Conservation (phyloP, 148 eudicot species). For the Fagopyrum tataricum region DNA sequence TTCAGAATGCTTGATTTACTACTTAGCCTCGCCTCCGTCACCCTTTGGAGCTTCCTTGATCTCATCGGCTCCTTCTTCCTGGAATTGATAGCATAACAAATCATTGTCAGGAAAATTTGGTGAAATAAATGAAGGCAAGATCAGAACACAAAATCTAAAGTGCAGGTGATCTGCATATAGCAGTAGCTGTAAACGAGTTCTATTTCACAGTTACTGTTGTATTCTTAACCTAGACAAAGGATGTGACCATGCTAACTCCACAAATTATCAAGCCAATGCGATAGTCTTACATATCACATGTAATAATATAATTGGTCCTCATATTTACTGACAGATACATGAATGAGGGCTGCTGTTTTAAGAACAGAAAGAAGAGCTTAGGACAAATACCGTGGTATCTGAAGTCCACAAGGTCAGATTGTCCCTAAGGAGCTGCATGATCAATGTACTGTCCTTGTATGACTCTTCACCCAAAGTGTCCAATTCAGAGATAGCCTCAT, state of each 20-base stretch:
- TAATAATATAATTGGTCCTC: background rate
- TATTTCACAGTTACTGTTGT: background rate
- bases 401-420: conserved; percentile 71
- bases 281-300: background rate
- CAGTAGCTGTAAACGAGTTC: background rate
- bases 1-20: background rate
- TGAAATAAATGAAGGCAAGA: background rate
- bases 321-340: background rate
- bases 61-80: conserved; percentile 16
- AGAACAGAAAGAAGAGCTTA: background rate
- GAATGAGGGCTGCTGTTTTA: background rate
- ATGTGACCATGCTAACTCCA: background rate
- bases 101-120: background rate
- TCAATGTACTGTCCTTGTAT: conserved; percentile 71
- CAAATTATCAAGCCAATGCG: background rate
- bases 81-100: background rate
- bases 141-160: background rate
- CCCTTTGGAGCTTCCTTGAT: conserved; percentile 16
- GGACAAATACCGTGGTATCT: conserved; percentile 37
- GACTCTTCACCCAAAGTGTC: conserved; percentile 73
- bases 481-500: conserved; percentile 65
- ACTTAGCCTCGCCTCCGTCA: background rate
- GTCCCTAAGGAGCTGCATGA: conserved; percentile 72
- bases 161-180: background rate
- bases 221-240: background rate